Base-by-base conservation (phyloP, 2,329 filamentous ascomycete species). In the Fusarium veterinarium region DNA sequence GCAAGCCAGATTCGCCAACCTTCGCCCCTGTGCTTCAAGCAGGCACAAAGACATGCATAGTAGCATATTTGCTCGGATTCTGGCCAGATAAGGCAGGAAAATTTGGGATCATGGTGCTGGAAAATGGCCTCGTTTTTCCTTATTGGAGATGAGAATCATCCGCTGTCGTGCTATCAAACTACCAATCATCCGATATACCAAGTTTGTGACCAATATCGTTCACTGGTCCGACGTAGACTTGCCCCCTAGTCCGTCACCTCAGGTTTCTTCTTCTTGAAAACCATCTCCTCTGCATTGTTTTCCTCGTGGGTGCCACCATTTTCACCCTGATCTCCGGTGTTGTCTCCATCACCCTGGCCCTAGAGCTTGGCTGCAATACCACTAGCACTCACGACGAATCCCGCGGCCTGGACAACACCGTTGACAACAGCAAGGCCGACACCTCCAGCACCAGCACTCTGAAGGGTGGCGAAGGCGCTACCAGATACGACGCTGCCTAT, bases 361-460 rank as follows among this genome's bases (percentile, higher is more conserved):
- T n/a, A 37, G 17, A 30, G 17, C 31, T 25, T 37, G n/a, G 48
- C 8, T 48, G 19, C n/a, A 4, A 67, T 8, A 30, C 58, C 58
- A 10, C 20, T 17, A 17, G 46, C 49, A 5, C 17, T 42, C 9
- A 59, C 17, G 4, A 25, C 17, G 3, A 33, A 51, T 16, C 44
- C 66, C 1, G 30, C 17, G 14, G 6, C 65, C 31, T 76, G 75
- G 19, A 76, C 58, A 1, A 55, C 69, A 5, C 69, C 69, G 3
- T 76, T 38, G 1, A 80, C 75, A 6, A 51, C 64, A 0, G 74
- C 71, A 6, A 74, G 61, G 3, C 78, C 78, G 16, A 72, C 77
- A 2, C 81, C 81, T 0, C 76, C 79, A 6, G 69, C 71, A 0
- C 61, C 81, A 1, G 79, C 81, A 45, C 80, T 82, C 70, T 81